Conservation (phyloP, 1,284 basidiomycete genomes). For the Pascua sp. region DNA sequence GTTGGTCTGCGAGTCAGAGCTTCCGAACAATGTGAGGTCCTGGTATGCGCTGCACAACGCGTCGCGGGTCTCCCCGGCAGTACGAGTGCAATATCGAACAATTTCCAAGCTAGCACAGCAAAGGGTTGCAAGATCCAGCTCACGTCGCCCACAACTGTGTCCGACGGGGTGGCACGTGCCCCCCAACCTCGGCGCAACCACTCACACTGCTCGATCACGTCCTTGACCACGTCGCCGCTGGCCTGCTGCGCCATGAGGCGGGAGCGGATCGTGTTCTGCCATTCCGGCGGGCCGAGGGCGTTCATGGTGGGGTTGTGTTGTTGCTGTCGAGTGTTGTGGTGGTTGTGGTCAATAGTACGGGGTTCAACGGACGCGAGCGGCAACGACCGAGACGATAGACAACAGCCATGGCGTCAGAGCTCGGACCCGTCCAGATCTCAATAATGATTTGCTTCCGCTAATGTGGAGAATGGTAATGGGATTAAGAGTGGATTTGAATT, state of each 20-base stretch:
- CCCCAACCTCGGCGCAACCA: not conserved
- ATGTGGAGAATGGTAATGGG: not conserved
- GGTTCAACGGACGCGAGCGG: not conserved
- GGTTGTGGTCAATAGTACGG: not conserved
- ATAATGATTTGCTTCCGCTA: not conserved
- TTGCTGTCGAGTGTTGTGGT: not conserved
- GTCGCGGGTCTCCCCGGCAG: too few relatives aligned
- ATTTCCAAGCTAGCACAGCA: too few relatives aligned
- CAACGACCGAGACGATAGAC: not conserved
- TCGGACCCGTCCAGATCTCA: too few relatives aligned
- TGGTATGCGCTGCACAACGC: too few relatives aligned
- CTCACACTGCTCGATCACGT: slow-evolving; percentile 79
- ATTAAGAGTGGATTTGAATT: too few relatives aligned
- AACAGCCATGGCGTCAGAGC: not conserved
- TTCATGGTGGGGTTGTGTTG: not conserved
- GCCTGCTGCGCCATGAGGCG: slow-evolving; percentile 63
- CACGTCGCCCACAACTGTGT: too few relatives aligned
- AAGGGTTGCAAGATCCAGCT: too few relatives aligned
- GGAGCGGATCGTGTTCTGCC: slow-evolving; percentile 54
- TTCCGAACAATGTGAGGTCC: not conserved
- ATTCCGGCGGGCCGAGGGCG: slow-evolving; percentile 30
- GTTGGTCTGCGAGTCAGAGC: slow-evolving; percentile 61
- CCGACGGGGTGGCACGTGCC: not conserved
- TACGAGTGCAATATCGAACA: too few relatives aligned
- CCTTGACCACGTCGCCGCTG: slow-evolving; percentile 69